Percentiles rank a stretch among this genome's conserved stretches.
Evolutionary conservation across 345 rosid genomes (phyloP).

Genomic region (Abelmoschus esculentus): DNA sequence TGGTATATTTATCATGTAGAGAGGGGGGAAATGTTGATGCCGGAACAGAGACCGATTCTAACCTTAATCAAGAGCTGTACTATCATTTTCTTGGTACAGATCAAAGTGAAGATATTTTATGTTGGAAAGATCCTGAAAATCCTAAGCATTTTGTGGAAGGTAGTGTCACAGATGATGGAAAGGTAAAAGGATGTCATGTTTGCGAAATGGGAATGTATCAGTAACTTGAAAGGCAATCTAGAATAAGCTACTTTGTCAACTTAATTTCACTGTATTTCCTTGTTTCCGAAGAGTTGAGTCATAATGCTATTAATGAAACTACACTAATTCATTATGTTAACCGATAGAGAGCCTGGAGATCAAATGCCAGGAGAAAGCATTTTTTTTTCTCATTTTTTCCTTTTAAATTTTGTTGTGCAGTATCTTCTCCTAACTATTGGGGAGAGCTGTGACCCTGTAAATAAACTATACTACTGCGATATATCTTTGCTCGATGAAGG

Average conservation of each 20-base stretch:
- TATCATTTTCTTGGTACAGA: slow-evolving; percentile 74
- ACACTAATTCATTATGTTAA: neutral
- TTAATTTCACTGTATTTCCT: neutral
- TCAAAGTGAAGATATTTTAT: slow-evolving; percentile 78
- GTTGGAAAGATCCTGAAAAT: slow-evolving; percentile 84
- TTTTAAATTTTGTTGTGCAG: slow-evolving; percentile 32
- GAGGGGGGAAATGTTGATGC: slow-evolving; percentile 78
- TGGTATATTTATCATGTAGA: slow-evolving; percentile 31
- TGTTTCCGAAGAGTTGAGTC: neutral
- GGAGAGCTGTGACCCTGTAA: slow-evolving; percentile 75
- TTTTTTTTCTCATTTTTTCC: neutral
- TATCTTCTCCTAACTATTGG: slow-evolving; percentile 48
- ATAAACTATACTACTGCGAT: slow-evolving; percentile 74
- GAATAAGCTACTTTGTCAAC: neutral
- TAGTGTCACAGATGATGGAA: slow-evolving; percentile 72
- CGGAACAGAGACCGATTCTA: slow-evolving; percentile 83
- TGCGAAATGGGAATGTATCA: neutral
- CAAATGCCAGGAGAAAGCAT: neutral
- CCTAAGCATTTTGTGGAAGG: slow-evolving; percentile 55
- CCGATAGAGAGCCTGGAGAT: neutral
- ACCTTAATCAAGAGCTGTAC: slow-evolving; percentile 68
- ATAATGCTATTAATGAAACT: neutral
- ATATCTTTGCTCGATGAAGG: slow-evolving; percentile 60
- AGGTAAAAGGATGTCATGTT: slow-evolving; percentile 35
- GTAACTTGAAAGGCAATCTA: neutral